phyloP scores from a whole-genome alignment of 306 rosid species.

The Prosopis cineraria region DNA sequence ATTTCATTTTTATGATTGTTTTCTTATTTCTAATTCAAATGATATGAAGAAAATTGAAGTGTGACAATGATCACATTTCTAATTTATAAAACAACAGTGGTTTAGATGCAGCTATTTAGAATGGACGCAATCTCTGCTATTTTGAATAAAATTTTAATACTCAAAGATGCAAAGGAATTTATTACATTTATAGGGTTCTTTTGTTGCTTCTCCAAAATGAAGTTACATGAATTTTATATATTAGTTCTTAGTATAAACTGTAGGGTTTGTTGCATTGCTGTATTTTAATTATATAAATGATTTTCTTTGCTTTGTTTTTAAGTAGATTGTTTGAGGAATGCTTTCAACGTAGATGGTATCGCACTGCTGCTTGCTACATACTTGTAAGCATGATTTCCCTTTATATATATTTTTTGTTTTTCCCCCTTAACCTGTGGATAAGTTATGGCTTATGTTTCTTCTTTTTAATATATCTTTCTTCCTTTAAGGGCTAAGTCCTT shows the following conservation, averaged over 20 bases:
- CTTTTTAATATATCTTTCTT: neutral
- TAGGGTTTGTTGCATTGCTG: constrained; percentile 3
- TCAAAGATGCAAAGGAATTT: neutral
- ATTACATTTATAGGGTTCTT: too few species aligned
- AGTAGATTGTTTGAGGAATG: constrained; percentile 96
- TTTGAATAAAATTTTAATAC: neutral
- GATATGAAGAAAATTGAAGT: neutral
- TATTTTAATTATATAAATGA: constrained; percentile 9
- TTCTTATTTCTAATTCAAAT: neutral
- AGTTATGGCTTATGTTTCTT: constrained; percentile 27
- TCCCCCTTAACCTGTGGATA: constrained; percentile 3
- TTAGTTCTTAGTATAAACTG: constrained; percentile 1
- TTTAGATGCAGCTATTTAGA: neutral
- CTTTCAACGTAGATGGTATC: constrained; percentile 97
- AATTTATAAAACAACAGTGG: neutral
- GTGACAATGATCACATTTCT: neutral
- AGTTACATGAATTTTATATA: constrained; percentile 14
- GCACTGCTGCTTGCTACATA: constrained; percentile 97
- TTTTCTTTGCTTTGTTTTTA: constrained; percentile 17
- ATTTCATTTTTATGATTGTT: neutral
- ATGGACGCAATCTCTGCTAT: neutral
- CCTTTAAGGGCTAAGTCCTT: neutral
- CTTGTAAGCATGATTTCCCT: constrained; percentile 63
- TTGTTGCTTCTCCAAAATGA: constrained; percentile 11
- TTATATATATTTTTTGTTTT: neutral